These are phyloP conservation scores for Melampsora abietis-canadensis DNA, from an alignment of 1,284 basidiomycete genomes.

Conservation along the genomic window DNA sequence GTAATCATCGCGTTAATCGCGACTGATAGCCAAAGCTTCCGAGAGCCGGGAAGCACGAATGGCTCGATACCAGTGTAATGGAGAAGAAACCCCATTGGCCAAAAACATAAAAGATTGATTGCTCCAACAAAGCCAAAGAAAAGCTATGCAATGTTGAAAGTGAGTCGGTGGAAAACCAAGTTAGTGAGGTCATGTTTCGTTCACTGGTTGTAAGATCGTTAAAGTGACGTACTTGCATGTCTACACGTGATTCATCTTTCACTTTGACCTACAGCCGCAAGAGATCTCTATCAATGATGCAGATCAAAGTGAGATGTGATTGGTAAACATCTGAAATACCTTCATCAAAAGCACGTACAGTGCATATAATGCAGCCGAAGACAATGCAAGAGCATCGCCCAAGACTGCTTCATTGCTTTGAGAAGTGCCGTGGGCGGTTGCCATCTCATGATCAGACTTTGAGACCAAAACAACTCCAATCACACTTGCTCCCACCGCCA, in stretches of 20 bases:
- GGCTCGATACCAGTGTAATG: conserved; percentile 72
- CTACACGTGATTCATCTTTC: conserved; percentile 53
- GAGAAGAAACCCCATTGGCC: conserved; percentile 77
- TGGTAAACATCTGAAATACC: conserved; percentile 45
- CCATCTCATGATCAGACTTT: conserved; percentile 22
- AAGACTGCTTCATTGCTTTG: neutral
- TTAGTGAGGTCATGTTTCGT: neutral
- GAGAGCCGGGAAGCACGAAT: conserved; percentile 69
- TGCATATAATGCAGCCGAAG: conserved; percentile 82
- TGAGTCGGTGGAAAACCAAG: neutral
- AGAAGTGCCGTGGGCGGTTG: neutral
- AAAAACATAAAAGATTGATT: conserved; percentile 76
- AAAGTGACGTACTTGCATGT: conserved; percentile 32
- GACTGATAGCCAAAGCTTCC: conserved; percentile 64
- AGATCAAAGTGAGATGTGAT: neutral
- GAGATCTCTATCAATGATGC: neutral
- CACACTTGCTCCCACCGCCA: conserved; percentile 62
- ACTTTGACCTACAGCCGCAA: conserved; percentile 61
- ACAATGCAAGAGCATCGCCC: conserved; percentile 74
- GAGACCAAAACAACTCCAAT: conserved; percentile 37
- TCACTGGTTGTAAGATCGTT: neutral
- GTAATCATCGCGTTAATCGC: conserved; percentile 60
- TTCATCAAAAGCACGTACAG: conserved; percentile 90
- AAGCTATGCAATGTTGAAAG: neutral
- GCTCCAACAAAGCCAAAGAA: conserved; percentile 70